Base-by-base conservation (phyloP, 768 basidiomycete genomes). In the Lactarius sanguifluus region DNA sequence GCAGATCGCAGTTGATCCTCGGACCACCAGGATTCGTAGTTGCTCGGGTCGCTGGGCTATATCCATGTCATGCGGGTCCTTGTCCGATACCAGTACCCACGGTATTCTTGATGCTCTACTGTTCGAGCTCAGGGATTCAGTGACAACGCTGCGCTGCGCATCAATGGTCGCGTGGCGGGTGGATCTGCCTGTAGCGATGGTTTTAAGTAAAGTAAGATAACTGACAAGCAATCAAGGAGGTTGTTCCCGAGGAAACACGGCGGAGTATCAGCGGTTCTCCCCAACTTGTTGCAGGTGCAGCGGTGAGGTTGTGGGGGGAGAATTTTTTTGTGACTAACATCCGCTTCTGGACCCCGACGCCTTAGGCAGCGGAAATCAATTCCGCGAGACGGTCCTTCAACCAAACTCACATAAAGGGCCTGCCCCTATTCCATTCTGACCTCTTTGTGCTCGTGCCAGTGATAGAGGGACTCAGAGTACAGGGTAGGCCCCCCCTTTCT, bases 201-300 rank as follows among this genome's bases (percentile, higher is more conserved):
- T 45, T 57, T 34, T 65, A 50, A 65, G 59, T 65, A 65, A 57
- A 61, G 36, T 34, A 56, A 36, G 43, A 13, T 55, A 43, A 47
- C 59, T 23, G 30, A 55, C 20, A 36, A 30, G 23, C 45, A 36
- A 36, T 45, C 59, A 28, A 23, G 18, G 59, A 56, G 25, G 40
- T 41, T 56, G 34, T 43, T 25, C 50, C 23, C 18, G 16, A 47
- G 63, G 55, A 30, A 40, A 34, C 64, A 25, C 25, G 55, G 36
- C 23, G 34, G 57, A 5, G 20, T 36, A 25, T 38, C 12, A 23
- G 30, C 16, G 38, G n/a, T 1, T 32, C 32, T 50, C 45, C 32
- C 36, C 23, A 43, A 28, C 34, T 65, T 43, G 20, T 28, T 25
- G 36, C 43, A 38, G 34, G 38, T 30, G 47, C 30, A n/a, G 43